Base-by-base conservation (phyloP, 768 basidiomycete genomes). In the Termitomyces sp. region DNA sequence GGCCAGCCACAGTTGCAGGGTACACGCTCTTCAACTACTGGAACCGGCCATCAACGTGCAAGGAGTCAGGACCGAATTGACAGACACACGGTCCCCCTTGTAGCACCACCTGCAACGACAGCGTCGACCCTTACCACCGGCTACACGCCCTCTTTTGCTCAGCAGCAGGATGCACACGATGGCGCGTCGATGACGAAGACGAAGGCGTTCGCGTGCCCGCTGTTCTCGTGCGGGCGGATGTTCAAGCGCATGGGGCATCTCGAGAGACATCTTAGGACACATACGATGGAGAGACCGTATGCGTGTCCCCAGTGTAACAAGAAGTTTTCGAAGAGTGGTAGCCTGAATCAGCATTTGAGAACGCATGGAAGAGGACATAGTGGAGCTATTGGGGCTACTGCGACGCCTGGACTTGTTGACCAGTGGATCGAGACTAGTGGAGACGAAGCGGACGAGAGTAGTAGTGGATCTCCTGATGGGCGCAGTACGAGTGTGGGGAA, bases 201-300 rank as follows among this genome's bases (percentile, higher is more conserved):
- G 37, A 88, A 87, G 70, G 86, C 86, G 4, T 95, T 87, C 68
- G 83, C 87, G 53, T 96, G 94, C 73, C 92, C 92, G n/a, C 80
- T 94, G 2, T 87, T 84, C 72, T 90, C 91, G 14, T 97, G 94
- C 68, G 86, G 90, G 3, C 79, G 89, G 63, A 76, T 89, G 66
- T 96, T 96, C 84, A 95, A 94, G 80, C 86, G 94, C 11, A 88
- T 90, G 83, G 94, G 96, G 70, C 94, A 96, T 70, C 82, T 96
- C 66, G 91, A 92, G 74, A 77, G 94, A 48, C 94, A 96, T 72
- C 74, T 94, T 36, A 83, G 92, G 61, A 94, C 93, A 9, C 94
- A 96, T 70, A 95, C 93, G 32, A 84, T 92, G 84, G 94, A 96
- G 73, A 79, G 88, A 43, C 94, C 94, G 0, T 96, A 86, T 73